Evolutionary conservation across 371 early-diverging fungal species (phyloP), one percentile per base, ranked within the genome.

Genomic region (Syncephalis fuscata): DNA sequence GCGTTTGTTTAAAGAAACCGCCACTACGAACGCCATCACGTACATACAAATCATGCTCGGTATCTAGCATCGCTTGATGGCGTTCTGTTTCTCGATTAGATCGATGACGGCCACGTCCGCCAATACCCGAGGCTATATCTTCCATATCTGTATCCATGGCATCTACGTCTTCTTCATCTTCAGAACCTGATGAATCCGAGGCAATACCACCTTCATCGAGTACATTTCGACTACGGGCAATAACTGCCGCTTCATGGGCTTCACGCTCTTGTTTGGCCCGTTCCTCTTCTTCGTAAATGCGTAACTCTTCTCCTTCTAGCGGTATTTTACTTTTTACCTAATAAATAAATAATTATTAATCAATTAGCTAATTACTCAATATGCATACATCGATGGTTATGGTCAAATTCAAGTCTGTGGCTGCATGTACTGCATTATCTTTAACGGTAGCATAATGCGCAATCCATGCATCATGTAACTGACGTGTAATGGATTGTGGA

Each of bases 231-330:
- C 67, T 72, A 46, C 75, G 71, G 44, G 78, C 77, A 51, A 76
- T 56, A 36, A 85, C 51, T 1, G 82, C 79, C 3, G 80, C 80
- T 48, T 83, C 77, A 0, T 80, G 80, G 3, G 80, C 79, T 51
- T 81, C 85, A 32, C 82, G 60, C 52, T 85, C 83, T 26, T 68
- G 55, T 43, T 75, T 60, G 15, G 70, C 73, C 49, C 70, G 68
- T 51, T 85, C 78, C 36, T 62, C 60, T 2, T 68, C 73, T 39
- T 70, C 61, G 57, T 70, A 82, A 27, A 73, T 71, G 2, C 68
- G 68, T 20, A 96, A 64, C 58, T 94, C 97, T 21, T 66, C 73
- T 19, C 97, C 97, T 57, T 85, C 82, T n/a, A 96, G 58, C 3
- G 84, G 78, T 4, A 90, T 83, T 40, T 80, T 76, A 38, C 63